Conservation (phyloP, 768 basidiomycete species). For the Neoboletus brunneissimus region DNA sequence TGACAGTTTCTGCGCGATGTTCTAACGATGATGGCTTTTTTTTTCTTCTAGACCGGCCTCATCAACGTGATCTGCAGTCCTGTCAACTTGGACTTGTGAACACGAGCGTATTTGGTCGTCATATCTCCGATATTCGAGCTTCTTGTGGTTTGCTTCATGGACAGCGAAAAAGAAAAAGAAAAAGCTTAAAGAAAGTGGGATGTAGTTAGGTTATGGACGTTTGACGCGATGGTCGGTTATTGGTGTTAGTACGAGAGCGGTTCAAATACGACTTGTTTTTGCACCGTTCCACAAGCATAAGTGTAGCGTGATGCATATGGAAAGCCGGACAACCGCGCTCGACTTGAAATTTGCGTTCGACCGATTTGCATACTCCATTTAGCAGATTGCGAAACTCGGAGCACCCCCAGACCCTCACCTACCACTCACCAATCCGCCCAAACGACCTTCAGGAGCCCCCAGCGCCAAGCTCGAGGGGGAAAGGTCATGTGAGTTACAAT, state of each 20-base stretch:
- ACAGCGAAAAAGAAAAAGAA: neutral
- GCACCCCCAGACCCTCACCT: no score
- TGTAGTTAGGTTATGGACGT: neutral
- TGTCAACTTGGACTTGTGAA: slow-evolving; percentile 2
- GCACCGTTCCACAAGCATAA: no score
- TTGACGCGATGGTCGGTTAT: neutral
- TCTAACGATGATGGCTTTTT: neutral
- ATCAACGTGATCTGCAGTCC: slow-evolving; percentile 7
- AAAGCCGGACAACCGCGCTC: no score
- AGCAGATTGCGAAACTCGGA: no score
- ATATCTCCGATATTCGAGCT: neutral
- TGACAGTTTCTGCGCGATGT: no score
- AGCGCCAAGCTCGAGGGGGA: no score
- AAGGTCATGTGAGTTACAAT: no score
- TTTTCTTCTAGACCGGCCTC: slow-evolving; percentile 1
- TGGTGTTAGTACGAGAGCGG: neutral
- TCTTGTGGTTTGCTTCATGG: neutral
- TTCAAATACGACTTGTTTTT: neutral
- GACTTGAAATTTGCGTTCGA: no score
- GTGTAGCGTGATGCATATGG: no score
- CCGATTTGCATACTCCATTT: no score
- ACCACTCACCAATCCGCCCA: no score
- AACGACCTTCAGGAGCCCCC: no score
- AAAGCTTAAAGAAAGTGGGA: neutral
- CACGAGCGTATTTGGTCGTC: neutral